Base-by-base conservation (phyloP, 75 land plant genomes). In the Selaginella tamariscina region DNA sequence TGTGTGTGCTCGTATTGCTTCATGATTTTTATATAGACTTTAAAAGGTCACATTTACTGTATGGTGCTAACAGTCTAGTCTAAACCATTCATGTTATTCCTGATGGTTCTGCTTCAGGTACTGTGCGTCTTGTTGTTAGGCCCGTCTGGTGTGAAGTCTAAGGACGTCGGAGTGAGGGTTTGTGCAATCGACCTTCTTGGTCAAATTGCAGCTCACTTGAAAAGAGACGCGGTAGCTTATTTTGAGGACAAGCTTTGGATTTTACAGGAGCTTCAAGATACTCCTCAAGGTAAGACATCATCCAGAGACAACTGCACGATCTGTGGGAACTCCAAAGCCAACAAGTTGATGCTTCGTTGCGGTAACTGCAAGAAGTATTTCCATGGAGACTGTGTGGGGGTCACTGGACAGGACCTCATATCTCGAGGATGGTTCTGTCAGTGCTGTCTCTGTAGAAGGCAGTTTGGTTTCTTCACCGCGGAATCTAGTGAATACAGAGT, bases 121-220 rank as follows among this genome's bases (percentile, higher is more conserved):
- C 84, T 95, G 56, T 95, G 99, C 80, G 86, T 88, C 0, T 72
- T 91, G 49, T 77, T 95, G 11, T 90, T 95, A 32, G 86, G 87
- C 31, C 83, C 86, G 78, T 84, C 84, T 67, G 99, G 97, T 13
- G 68, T 81, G 64, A 95, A 84, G 78, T 81, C 89, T 24, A 95
- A 91, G 68, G 99, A 95, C 76, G 80, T 82, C 21, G 73, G 80
- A 59, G 78, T 82, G 20, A 91, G 96, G 24, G 79, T 86, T 31
- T 78, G 77, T 74, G 89, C 97, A 57, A 84, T 95, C 77, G 99
- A 95, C 32, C 77, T 95, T 69, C 93, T 95, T 65, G 99, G 99
- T 24, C 79, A 81, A 39, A 82, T 95, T 65, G 99, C 99, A 69
- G 87, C 99, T 57, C 89, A 90, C 33, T 66, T 95, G 64, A 95